Conservation (phyloP, 805 yeast genomes). For the Kodamaea sagamina region DNA sequence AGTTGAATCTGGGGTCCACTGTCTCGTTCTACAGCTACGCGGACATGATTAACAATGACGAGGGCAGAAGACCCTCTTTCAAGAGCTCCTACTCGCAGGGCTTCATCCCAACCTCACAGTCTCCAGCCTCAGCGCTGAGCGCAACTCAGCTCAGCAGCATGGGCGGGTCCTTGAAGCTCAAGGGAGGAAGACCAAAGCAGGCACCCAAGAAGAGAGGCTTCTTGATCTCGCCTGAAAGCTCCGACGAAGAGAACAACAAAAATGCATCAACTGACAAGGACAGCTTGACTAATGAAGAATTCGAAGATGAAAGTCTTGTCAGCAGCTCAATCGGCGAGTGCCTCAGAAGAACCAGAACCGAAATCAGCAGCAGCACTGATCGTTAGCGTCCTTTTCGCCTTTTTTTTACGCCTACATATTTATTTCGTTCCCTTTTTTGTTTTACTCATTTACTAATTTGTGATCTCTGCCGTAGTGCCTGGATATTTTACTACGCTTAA, state of each 20-base stretch:
- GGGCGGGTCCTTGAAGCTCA: slow-evolving; percentile 5
- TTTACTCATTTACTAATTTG: slow-evolving; percentile 5
- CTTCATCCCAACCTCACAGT: slow-evolving; percentile 29
- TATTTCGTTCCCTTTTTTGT: slow-evolving; percentile 8
- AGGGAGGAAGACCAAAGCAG: slow-evolving; percentile 2
- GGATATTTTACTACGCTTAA: background rate
- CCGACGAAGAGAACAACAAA: slow-evolving; percentile 19
- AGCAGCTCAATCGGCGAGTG: slow-evolving; percentile 43
- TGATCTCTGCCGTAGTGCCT: background rate
- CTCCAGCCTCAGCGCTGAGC: slow-evolving; percentile 7
- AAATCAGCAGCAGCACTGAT: slow-evolving; percentile 31
- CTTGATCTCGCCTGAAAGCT: slow-evolving; percentile 29
- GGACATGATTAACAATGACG: slow-evolving; percentile 73
- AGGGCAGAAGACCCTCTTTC: slow-evolving; percentile 63
- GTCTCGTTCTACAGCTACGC: slow-evolving; percentile 73
- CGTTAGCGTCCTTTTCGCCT: background rate
- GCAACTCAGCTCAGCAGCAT: slow-evolving; percentile 7
- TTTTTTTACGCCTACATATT: slow-evolving; percentile 1
- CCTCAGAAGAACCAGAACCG: slow-evolving; percentile 40
- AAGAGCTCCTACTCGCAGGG: slow-evolving; percentile 42
- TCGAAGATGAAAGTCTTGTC: slow-evolving; percentile 35
- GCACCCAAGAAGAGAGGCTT: slow-evolving; percentile 15
- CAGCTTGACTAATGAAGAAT: slow-evolving; percentile 2
- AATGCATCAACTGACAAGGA: background rate
- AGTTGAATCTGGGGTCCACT: slow-evolving; percentile 36